Evolutionary conservation across 2,329 filamentous ascomycete genomes (phyloP).

Genomic region (Hypoxylon rubiginosum): DNA sequence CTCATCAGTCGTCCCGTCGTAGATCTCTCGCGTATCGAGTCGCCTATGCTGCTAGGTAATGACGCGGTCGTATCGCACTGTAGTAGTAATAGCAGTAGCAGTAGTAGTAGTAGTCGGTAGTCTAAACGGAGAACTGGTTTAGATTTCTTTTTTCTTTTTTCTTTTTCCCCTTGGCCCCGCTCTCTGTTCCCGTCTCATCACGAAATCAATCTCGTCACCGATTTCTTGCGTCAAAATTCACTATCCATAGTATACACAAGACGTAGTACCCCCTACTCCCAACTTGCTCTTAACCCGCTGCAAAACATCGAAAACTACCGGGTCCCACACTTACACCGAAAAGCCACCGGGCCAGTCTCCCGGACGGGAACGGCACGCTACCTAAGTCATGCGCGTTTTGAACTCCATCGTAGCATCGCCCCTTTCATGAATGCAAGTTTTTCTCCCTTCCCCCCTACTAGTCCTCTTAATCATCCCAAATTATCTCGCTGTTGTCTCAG

Average conservation of each 20-base stretch:
- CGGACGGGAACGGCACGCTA: conserved; percentile 31
- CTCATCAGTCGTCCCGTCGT: conserved; percentile 30
- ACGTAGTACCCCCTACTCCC: conserved; percentile 1
- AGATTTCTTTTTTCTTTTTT: background rate
- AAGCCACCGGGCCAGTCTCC: conserved; percentile 39
- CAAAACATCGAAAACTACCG: conserved; percentile 28
- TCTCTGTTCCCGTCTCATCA: conserved; percentile 1
- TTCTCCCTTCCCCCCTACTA: background rate
- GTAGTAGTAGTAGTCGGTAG: conserved; percentile 9
- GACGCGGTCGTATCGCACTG: conserved; percentile 17
- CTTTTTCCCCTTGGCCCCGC: background rate
- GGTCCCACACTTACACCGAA: conserved; percentile 45
- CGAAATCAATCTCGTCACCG: conserved; percentile 21
- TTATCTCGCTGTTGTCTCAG: conserved; percentile 19
- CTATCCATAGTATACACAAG: background rate
- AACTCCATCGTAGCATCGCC: conserved; percentile 23
- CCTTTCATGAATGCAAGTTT: conserved; percentile 16
- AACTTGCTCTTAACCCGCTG: conserved; percentile 9
- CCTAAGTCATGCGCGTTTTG: conserved; percentile 19
- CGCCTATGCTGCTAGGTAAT: background rate
- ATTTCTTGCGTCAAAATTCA: conserved; percentile 7
- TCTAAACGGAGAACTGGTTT: conserved; percentile 2
- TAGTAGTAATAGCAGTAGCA: no score
- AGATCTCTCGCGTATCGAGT: conserved; percentile 39
- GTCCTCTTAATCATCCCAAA: conserved; percentile 15